Evolutionary conservation across 2,329 filamentous ascomycete genomes (phyloP).

Genomic region (Venturia effusa): DNA sequence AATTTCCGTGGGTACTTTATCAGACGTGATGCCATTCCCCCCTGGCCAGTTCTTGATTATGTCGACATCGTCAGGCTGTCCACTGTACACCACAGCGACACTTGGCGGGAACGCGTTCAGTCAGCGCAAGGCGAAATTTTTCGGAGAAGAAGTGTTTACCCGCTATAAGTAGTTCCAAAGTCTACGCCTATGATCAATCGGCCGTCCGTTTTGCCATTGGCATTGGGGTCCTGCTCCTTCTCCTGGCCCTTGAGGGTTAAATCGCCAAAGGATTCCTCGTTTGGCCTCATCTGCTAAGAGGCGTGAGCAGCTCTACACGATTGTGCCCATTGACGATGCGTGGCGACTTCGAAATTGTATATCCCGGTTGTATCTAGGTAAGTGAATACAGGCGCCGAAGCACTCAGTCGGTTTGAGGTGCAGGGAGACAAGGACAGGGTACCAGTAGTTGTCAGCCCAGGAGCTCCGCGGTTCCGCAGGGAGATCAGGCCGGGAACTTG

Average conservation of each 20-base stretch:
- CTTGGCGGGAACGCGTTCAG: conserved; percentile 24
- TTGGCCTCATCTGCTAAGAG: conserved; percentile 5
- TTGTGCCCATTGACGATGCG: background rate
- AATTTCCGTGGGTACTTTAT: conserved; percentile 76
- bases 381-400: background rate
- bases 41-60: conserved; percentile 81
- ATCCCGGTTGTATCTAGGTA: background rate
- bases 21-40: conserved; percentile 75
- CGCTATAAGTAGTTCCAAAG: conserved; percentile 77
- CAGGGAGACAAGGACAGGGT: background rate
- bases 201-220: conserved; percentile 41
- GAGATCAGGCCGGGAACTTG: too few species aligned
- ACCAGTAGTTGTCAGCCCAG: too few species aligned
- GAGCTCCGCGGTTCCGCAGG: too few species aligned
- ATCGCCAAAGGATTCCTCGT: background rate
- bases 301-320: background rate
- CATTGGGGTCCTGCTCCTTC: conserved; percentile 30
- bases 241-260: background rate
- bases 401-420: background rate
- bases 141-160: conserved; percentile 39
- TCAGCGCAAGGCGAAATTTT: background rate
- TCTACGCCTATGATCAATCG: conserved; percentile 68
- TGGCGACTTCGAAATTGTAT: background rate
- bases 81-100: conserved; percentile 63
- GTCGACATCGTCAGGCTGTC: conserved; percentile 67